These are phyloP conservation scores for Pythium volutum DNA, from an alignment of 352 stramenopile genomes.

Conservation along the genomic window DNA sequence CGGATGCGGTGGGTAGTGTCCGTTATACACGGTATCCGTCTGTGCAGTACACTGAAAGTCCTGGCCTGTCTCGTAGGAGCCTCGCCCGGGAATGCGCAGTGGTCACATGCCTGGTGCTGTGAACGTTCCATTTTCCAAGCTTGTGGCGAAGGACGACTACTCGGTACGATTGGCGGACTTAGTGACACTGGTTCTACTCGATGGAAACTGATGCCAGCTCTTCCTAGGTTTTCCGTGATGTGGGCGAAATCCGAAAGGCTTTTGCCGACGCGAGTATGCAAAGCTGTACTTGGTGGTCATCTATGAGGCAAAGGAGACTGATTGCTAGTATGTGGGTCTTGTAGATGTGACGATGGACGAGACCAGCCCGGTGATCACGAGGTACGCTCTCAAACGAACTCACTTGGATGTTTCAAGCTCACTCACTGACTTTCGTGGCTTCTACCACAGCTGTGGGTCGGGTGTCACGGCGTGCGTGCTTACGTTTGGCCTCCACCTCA, in stretches of 20 bases:
- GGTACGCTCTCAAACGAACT: slow-evolving; percentile 27
- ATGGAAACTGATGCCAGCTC: background rate
- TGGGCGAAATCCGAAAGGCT: slow-evolving; percentile 69
- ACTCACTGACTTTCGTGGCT: background rate
- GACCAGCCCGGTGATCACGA: slow-evolving; percentile 66
- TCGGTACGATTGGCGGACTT: slow-evolving; percentile 39
- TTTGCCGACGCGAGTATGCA: slow-evolving; percentile 64
- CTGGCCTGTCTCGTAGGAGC: slow-evolving; percentile 56
- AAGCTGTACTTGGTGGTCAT: background rate
- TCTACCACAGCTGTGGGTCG: slow-evolving; percentile 55
- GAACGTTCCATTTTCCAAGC: slow-evolving; percentile 89
- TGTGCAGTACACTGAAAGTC: background rate
- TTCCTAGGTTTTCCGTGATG: slow-evolving; percentile 68
- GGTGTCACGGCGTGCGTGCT: slow-evolving; percentile 64
- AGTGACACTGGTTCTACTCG: background rate
- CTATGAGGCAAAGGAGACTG: background rate
- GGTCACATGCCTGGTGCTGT: slow-evolving; percentile 91
- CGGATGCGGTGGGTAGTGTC: slow-evolving; percentile 54
- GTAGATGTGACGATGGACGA: slow-evolving; percentile 55
- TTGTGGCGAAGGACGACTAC: slow-evolving; percentile 86
- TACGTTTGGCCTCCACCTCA: slow-evolving; percentile 61
- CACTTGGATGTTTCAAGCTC: background rate
- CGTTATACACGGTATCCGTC: background rate
- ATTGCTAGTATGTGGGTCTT: background rate
- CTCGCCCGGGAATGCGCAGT: slow-evolving; percentile 83